Base-by-base conservation (phyloP, 352 stramenopile genomes). In the Elongisporangium prolatum region DNA sequence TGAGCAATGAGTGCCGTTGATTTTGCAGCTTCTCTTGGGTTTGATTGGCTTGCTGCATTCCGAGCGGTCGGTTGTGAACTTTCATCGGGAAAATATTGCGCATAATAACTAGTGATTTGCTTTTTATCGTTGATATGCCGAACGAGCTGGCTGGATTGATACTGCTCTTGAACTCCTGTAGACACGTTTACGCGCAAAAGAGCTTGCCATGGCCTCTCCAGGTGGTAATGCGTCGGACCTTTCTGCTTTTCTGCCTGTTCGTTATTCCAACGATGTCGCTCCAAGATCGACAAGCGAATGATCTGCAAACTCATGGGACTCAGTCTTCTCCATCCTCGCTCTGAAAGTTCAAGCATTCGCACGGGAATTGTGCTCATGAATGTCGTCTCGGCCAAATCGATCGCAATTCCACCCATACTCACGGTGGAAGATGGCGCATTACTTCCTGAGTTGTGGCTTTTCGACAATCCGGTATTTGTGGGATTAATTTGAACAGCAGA, bases 341-440 rank as follows among this genome's bases (percentile, higher is more conserved):
- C 81, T 0, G 74, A 78, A 2, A 91, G 67, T 48, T 91, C 81
- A 8, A 91, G 57, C 55, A 87, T 74, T 55, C 82, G 67, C 14
- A 86, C 77, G 11, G 61, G 73, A 9, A 75, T 83, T 50, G 63
- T 77, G 56, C 79, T 86, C 77, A 89, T 86, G 60, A 77, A 89
- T 1, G 87, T 67, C 0, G 77, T 85, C 18, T 60, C 60, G 1
- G 60, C 51, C 2, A 84, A 55, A 50, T 85, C 74, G 1, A 44
- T 44, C 11, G 10, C 34, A 17, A 44, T 11, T 16, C 10, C 34
- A 17, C 34, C 34, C 34, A 44, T 4, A 11, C 10, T 44, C 10
- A 44, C 14, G 10, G 11, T 44, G 10, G 34, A 44, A 2, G 34
- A 16, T 17, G 10, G 9, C 34, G 28, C 28, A 38, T 13, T 7